phyloP scores from a whole-genome alignment of 768 basidiomycete genomes.

The Hygrophorus pudorinus region DNA sequence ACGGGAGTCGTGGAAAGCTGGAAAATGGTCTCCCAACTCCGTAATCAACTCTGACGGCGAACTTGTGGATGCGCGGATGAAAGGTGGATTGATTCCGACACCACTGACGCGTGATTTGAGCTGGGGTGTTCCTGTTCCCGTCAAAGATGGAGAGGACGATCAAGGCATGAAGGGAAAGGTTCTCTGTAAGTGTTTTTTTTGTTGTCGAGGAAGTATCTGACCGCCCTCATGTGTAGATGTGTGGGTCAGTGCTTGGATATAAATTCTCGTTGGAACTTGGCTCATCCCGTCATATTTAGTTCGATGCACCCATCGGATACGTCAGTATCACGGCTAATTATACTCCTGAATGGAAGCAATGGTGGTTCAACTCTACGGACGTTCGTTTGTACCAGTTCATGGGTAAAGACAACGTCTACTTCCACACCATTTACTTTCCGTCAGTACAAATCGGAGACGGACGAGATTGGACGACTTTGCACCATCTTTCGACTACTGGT shows the following conservation, averaged over 20 bases:
- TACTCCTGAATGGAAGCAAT: slow-evolving; percentile 88
- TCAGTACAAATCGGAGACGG: slow-evolving; percentile 84
- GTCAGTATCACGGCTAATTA: slow-evolving; percentile 95
- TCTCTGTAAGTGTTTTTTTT: slow-evolving; percentile 58
- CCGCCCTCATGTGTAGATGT: slow-evolving; percentile 48
- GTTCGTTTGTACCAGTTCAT: slow-evolving; percentile 97
- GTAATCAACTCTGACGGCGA: slow-evolving; percentile 85
- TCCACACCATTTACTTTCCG: slow-evolving; percentile 95
- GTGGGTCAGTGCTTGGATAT: slow-evolving; percentile 54
- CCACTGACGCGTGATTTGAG: slow-evolving; percentile 89
- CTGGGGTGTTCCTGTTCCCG: slow-evolving; percentile 94
- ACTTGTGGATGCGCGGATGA: slow-evolving; percentile 82
- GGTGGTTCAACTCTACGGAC: slow-evolving; percentile 92
- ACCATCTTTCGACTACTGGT: slow-evolving; percentile 95
- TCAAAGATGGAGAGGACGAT: slow-evolving; percentile 58
- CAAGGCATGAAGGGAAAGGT: slow-evolving; percentile 90
- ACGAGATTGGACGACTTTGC: slow-evolving; percentile 85
- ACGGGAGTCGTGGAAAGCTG: slow-evolving; percentile 61
- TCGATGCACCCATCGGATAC: slow-evolving; percentile 95
- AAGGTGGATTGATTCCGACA: slow-evolving; percentile 75
- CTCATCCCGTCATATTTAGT: slow-evolving; percentile 39
- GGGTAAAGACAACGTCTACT: slow-evolving; percentile 99
- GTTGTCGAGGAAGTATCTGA: slow-evolving; percentile 3
- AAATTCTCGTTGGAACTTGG: slow-evolving; percentile 1
- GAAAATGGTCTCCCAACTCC: slow-evolving; percentile 89